Evolutionary conservation across 495 filamentous ascomycete genomes (phyloP), one percentile per base, ranked within the genome.

Genomic region (Podospora pseudopauciseta): DNA sequence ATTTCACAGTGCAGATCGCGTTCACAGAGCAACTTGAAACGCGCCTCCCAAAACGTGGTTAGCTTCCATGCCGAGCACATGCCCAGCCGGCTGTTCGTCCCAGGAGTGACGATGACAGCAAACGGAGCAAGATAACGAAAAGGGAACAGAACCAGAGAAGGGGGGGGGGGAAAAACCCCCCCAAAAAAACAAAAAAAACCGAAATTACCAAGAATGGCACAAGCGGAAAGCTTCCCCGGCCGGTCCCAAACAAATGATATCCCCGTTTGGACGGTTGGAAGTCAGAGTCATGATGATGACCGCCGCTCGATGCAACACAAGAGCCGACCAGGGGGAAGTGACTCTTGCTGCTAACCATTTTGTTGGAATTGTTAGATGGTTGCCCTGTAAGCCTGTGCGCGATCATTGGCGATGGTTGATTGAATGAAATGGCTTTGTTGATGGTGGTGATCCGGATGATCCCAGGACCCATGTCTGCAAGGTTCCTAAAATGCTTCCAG

Each of bases 51-150:
- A 19, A 58, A 58, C 55, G 6, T 26, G 18, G 23, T 58, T 58
- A 19, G 55, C n/a, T 58, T 18, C 55, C 55, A 26, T 58, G 55
- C 39, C n/a, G 4, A 58, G 23, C 5, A 9, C 20, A 15, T 58
- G 55, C 55, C 55, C 55, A 58, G 55, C 23, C 55, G 23, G 55
- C 55, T 58, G 55, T 58, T 58, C 55, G 23, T 58, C 55, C 55
- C 55, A 19, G n/a, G 4, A 19, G 55, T 1, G n/a, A 23, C 55
- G n/a, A 58, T 19, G 55, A 26, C 55, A 58, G 55, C 55, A 58
- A 58, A 58, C 55, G 55, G 55, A 58, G 23, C 7, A 58, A 58
- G n/a, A 58, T 19, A 20, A 58, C n/a, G 23, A 58, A 58, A 58
- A 58, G n/a, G n/a, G n/a, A 5, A 5, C 23, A 20, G 23, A 58